A percentile compares a stretch with the other conserved stretches of the same genome.
phyloP scores from a whole-genome alignment of 192 early-diverging fungal genomes.

The Rhizoclosmatium globosum region DNA sequence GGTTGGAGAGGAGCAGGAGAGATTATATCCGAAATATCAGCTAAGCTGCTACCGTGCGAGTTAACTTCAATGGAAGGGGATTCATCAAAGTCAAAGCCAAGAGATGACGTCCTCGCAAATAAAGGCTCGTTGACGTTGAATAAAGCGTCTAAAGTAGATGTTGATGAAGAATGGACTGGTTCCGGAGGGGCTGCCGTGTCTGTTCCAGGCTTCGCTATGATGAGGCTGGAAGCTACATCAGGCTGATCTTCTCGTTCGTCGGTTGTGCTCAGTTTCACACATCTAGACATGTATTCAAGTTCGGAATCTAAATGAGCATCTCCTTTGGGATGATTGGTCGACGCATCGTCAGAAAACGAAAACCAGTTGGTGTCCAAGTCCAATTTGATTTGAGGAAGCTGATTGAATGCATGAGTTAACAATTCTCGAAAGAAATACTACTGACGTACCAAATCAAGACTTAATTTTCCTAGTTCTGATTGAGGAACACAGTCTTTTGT shows the following conservation, averaged over 20 bases:
- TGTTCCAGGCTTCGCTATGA: no score
- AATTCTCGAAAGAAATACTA: neutral
- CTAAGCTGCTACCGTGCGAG: neutral
- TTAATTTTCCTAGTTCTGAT: neutral
- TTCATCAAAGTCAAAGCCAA: neutral
- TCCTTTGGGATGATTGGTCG: no score
- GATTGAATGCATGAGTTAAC: neutral
- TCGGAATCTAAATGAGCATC: neutral
- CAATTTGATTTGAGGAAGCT: conserved; percentile 3
- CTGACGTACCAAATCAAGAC: neutral
- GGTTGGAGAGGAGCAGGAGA: neutral
- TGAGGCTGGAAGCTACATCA: no score
- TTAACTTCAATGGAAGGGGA: neutral
- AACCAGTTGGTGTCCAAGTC: conserved; percentile 3
- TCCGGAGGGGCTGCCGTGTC: no score
- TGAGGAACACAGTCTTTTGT: neutral
- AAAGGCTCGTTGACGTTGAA: no score
- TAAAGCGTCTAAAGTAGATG: no score
- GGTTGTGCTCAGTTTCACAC: neutral
- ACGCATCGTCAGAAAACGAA: neutral
- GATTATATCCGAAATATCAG: neutral
- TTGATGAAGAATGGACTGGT: no score
- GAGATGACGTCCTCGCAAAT: no score
- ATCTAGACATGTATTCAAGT: neutral
- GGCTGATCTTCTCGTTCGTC: no score